Evolutionary conservation across 148 eudicot species (phyloP), one percentile per base, ranked within the genome.

Genomic region (Rhododendron ovatum): DNA sequence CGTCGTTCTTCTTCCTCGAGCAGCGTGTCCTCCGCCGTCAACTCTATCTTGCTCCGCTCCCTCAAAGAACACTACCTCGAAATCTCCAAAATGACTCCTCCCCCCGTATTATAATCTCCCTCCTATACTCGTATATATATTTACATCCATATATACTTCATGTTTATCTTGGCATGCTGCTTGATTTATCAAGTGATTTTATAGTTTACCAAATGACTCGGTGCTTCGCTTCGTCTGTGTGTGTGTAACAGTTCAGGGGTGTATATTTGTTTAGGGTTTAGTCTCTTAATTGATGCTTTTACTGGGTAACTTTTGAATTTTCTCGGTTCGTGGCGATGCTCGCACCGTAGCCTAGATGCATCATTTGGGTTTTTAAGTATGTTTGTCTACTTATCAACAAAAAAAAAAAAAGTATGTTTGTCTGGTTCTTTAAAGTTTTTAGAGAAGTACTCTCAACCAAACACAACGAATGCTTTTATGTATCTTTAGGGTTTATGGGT

Each of bases 31-130:
- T n/a, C 93, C 69, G 91, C 93, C 45, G 94, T 95, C 43, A 95
- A 94, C 89, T 82, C 92, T 74, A 86, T 92, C 79, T 41, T 95
- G 18, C 91, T 94, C 86, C 96, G 95, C 15, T 93, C 94, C 45
- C 96, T 94, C 84, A 95, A 93, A 88, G 95, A 95, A 59, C 98
- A 95, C 92, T 95, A 93, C 82, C 80, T 90, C 28, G 94, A 93
- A 92, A 92, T 94, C 91, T 92, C 96, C 90, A 93, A 92, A 59
- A 95, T 95, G 98, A 84, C 91, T 28, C 92, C 91, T 82, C 92
- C 92, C 83, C 93, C 93, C 14, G 93, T 90, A 88, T 17, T 37
- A 39, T 51, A 2, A 61, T 11, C 22, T 63, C 41, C 24, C 59
- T 84, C 18, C 20, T 26, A 15, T 47, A 24, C 37, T 24, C 4